A percentile compares a stretch with the other conserved stretches of the same genome.
These are phyloP conservation scores for Fusarium begoniae DNA, from an alignment of 2,329 filamentous ascomycete species.

Conservation along the genomic window DNA sequence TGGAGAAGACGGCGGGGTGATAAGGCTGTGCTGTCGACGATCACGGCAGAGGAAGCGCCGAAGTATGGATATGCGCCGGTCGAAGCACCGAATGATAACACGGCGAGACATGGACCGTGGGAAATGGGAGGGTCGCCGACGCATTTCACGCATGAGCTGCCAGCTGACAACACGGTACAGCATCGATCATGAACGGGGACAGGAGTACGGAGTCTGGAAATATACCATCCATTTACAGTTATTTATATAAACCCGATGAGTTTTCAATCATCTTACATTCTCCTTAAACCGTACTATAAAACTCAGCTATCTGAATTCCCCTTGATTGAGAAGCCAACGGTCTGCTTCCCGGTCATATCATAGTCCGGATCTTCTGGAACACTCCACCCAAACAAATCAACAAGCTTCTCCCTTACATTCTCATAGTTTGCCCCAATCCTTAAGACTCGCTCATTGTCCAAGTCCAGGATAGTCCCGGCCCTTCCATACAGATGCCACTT, in stretches of 20 bases:
- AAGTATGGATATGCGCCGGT: not conserved
- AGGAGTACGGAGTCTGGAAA: not conserved
- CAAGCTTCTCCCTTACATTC: not conserved
- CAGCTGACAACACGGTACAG: not conserved
- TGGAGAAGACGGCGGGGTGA: not conserved
- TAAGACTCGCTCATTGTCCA: not conserved
- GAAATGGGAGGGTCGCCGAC: not conserved
- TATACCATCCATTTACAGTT: not conserved
- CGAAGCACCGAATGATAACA: not conserved
- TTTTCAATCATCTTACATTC: not conserved
- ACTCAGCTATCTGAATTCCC: rapidly evolving
- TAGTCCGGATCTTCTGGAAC: not conserved
- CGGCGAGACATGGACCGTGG: not conserved
- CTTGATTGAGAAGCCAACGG: not conserved
- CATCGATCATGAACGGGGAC: not conserved
- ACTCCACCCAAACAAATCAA: not conserved
- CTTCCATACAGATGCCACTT: not conserved
- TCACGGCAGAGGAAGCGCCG: not conserved
- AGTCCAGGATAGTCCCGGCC: not conserved
- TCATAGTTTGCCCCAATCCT: not conserved
- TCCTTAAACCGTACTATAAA: rapidly evolving
- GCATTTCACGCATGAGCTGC: not conserved
- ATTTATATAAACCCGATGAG: rapidly evolving
- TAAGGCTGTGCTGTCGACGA: rapidly evolving
- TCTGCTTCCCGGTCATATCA: not conserved